Base-by-base conservation (phyloP, 2,329 filamentous ascomycete genomes). In the Hortaea sp. region DNA sequence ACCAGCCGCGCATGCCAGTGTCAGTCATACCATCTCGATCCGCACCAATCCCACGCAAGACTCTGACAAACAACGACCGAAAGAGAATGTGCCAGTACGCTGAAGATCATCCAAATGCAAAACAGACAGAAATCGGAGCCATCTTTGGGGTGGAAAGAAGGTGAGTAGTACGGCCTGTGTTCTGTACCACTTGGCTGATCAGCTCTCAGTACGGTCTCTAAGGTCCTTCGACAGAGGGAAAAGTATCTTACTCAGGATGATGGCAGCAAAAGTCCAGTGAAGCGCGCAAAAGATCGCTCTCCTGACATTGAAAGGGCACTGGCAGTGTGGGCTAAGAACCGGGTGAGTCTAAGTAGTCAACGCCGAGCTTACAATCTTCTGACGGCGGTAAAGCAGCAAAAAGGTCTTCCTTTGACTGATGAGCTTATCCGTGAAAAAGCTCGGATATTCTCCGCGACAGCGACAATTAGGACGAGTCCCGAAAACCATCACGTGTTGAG, bases 101-200 rank as follows among this genome's bases (percentile, higher is more conserved):
- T 57, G 85, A 92, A 63, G 84, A 94, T 52, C 83, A 97, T 62
- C 92, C 90, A 20, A 83, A 80, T 42, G 82, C 88, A 40, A 95
- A 95, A 69, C 92, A 98, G 70, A 92, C 88, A 12, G 90, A 97
- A 62, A 98, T 98, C 68, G 92, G 92, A 68, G 84, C 83, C 49
- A 81, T 88, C 63, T 98, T 98, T 69, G 90, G 89, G 32, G 92
- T 98, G 44, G 92, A 98, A 70, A 75, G 92, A 83, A 97, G 92
- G 92, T 97, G 81, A 65, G 70, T 30, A 20, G 20, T 20, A 20
- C 20, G 20, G 20, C 20, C 20, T 20, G 20, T 20, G 20, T 20
- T 20, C 20, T 20, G 20, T 20, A 20, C 20, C 20, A 20, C 20
- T 20, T 20, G 20, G 20, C 20, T 20, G 20, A 20, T 20, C 20